Evolutionary conservation across 2,329 filamentous ascomycete species (phyloP).

Genomic region (Bertia moriformis): DNA sequence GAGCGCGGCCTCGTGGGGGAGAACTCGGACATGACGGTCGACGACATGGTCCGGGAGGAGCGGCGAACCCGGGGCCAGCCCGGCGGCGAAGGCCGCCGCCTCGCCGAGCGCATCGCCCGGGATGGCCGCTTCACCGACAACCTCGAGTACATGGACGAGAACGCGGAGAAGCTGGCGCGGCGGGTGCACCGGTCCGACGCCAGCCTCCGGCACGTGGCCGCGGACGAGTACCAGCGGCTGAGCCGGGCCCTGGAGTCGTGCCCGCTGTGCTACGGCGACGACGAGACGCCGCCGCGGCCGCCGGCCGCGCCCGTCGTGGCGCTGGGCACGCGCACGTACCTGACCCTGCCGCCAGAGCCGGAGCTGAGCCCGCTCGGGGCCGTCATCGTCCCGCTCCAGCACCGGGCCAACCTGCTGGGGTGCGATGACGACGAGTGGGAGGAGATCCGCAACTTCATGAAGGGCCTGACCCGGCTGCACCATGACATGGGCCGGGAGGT

Average conservation of each 20-base stretch:
- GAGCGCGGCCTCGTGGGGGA: constrained; percentile 76
- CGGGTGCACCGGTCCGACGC: constrained; percentile 77
- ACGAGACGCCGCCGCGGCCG: constrained; percentile 38
- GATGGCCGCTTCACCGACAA: constrained; percentile 82
- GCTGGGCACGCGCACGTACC: constrained; percentile 69
- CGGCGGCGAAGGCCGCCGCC: constrained; percentile 65
- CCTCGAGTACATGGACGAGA: constrained; percentile 95
- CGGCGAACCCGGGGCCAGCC: constrained; percentile 64
- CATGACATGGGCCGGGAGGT: constrained; percentile 84
- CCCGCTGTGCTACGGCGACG: constrained; percentile 84
- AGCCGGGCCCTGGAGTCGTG: constrained; percentile 75
- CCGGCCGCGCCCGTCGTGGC: constrained; percentile 76
- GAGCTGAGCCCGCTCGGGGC: constrained; percentile 69
- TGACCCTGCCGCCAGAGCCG: constrained; percentile 79
- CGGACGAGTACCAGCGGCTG: constrained; percentile 78
- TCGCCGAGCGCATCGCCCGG: constrained; percentile 88
- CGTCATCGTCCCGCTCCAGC: constrained; percentile 76
- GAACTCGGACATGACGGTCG: constrained; percentile 89
- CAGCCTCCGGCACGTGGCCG: constrained; percentile 74
- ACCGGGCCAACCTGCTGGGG: constrained; percentile 77
- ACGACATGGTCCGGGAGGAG: constrained; percentile 95
- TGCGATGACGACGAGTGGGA: constrained; percentile 99
- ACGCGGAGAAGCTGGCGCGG: constrained; percentile 75
- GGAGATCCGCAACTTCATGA: constrained; percentile 98
- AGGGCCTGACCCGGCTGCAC: constrained; percentile 83